Base-by-base conservation (phyloP, 495 filamentous ascomycete species). In the Symbiotaphrina buchneri region DNA sequence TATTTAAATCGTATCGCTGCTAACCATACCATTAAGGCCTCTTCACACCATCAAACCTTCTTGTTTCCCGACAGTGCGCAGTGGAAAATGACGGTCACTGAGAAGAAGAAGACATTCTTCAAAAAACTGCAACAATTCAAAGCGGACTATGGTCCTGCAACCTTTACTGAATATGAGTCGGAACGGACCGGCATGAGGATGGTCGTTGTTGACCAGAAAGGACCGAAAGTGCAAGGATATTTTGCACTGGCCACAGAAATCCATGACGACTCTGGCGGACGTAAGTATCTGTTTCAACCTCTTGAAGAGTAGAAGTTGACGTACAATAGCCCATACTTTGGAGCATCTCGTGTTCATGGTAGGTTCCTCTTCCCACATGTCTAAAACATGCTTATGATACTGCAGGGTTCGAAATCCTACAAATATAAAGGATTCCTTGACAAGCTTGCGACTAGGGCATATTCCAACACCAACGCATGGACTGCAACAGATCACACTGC, bases 241-340 rank as follows among this genome's bases (percentile, higher is more conserved):
- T 95, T 99, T 51, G 68, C 85, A 26, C 63, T 99, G 27, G 87
- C 90, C 18, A 99, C 90, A 6, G 87, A 99, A 50, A 93, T 99
- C 41, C 74, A 87, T 38, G 87, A 95, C 51, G 82, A 95, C 46
- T 93, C 85, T 5, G 87, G 87, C 11, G 73, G 87, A 5, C 87
- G 44, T 47, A 30, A 36, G 41, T 44, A 25, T 13, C 2, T 23
- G 6, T 33, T 8, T 14, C 28, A 19, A 8, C 13, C 4, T 26
- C 10, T 19, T n/a, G 34, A 18, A 17, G 14, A 4, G 8, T 22
- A 20, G 6, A 5, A 7, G 15, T 28, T 36, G 30, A 36, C 31
- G 5, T 13, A n/a, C 4, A 14, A 15, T 32, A 49, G 40, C 87
- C 2, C 87, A 95, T 47, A 99, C 87, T 1, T 58, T 99, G 18